These are phyloP conservation scores for Plasmodium knowlesi DNA, from an alignment of 169 alveolate species.

Conservation along the genomic window DNA sequence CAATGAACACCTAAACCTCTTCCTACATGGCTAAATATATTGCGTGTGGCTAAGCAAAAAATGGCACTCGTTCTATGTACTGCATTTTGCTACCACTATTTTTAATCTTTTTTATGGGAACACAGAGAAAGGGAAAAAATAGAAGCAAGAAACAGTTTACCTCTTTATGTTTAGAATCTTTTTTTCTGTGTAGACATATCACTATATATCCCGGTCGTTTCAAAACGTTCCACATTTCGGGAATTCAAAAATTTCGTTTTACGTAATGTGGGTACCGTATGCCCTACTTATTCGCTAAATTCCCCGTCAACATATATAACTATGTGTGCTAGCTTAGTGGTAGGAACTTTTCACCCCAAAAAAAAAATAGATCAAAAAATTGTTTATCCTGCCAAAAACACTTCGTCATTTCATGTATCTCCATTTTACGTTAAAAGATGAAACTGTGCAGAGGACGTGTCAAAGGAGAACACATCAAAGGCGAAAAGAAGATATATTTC, in stretches of 20 bases:
- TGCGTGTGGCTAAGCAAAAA: not conserved
- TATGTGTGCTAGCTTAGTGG: not conserved
- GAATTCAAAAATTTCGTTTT: not conserved
- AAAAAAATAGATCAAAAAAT: not conserved
- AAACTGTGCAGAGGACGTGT: not conserved
- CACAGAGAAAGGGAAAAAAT: not conserved
- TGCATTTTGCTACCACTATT: not conserved
- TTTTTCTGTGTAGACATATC: not conserved
- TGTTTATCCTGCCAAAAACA: not conserved
- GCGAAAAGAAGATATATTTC: not conserved
- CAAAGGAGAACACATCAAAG: not conserved
- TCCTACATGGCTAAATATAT: not conserved
- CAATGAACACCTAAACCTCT: not conserved
- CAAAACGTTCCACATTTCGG: not conserved
- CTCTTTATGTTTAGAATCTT: not conserved
- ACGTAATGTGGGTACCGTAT: not conserved
- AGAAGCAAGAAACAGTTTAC: not conserved
- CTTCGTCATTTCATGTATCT: not conserved
- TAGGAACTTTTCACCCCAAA: not conserved
- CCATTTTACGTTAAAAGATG: not conserved
- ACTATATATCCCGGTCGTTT: not conserved
- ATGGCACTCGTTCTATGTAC: not conserved
- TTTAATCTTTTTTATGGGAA: not conserved
- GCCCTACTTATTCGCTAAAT: not conserved
- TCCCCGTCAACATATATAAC: not conserved